Evolutionary conservation across 2,329 filamentous ascomycete genomes (phyloP), one percentile per base, ranked within the genome.

Genomic region (Fusarium sp.): DNA sequence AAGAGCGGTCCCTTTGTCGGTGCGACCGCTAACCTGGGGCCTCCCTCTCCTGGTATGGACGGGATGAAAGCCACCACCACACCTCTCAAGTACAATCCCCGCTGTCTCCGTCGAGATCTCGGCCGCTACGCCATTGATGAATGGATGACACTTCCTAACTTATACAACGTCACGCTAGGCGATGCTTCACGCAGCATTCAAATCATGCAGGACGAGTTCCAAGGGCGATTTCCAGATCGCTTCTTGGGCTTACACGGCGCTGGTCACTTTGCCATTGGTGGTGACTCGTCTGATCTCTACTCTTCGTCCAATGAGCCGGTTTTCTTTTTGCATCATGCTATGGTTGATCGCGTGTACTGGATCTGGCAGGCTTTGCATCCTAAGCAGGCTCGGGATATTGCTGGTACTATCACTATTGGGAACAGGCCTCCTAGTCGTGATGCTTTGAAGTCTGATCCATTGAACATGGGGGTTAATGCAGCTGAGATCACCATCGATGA

Each of bases 291-390:
- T 3, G 63, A 66, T 21, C 63, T 66, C 16, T 66, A 37, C 16
- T 66, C 63, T 4, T 66, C 63, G 3, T 63, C 63, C 0, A 66
- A 66, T 11, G 63, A 66, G 7, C 63, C 63, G 0, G 25, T 46
- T 9, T 66, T 66, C 21, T 66, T 66, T 4, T 7, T 66, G 3
- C 63, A 66, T 14, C 63, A 66, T 10, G 35, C 63, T 7, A 66
- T 66, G 63, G 63, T 66, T 4, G 63, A 66, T 16, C 39, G 54
- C 0, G 10, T 66, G 1, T 66, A 66, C 39, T 66, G 63, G 62
- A 51, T 66, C 18, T 66, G 63, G 62, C 62, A 66, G 33, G 63
- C 63, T 1, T 5, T 66, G 2, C 62, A 66, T 6, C 63, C 62
- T 0, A 52, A 41, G 18, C 33, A 52, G 10, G 45, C 63, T 0